phyloP scores from a whole-genome alignment of 176 grass and related monocot genomes.

The Oryza longistaminata region DNA sequence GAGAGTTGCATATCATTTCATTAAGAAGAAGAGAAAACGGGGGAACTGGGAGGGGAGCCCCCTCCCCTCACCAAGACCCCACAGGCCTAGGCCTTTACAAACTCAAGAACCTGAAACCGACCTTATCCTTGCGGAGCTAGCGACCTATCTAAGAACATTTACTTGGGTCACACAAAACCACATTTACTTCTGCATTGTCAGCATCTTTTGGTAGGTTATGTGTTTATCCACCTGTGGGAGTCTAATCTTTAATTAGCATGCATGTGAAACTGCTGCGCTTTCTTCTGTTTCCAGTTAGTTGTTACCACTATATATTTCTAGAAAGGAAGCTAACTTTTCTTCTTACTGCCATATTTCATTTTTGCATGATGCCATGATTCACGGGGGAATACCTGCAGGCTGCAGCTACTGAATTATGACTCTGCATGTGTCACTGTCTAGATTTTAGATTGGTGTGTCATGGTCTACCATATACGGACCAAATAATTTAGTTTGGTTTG shows the following conservation, averaged over 20 bases:
- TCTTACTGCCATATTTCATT: neutral
- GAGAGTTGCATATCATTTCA: no score
- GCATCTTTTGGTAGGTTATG: constrained; percentile 6
- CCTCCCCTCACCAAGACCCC: no score
- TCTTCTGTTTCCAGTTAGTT: neutral
- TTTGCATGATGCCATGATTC: neutral
- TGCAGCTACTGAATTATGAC: neutral
- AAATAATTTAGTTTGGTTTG: neutral
- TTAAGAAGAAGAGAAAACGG: no score
- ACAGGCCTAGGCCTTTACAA: no score
- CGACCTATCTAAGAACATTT: no score
- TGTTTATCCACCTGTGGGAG: constrained; percentile 8
- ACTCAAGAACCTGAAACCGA: no score
- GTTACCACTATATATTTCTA: neutral
- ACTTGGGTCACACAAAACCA: neutral
- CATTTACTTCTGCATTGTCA: constrained; percentile 5
- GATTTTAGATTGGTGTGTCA: neutral
- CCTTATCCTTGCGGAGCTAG: no score
- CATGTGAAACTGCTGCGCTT: neutral
- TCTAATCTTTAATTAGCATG: neutral
- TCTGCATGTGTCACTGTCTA: neutral
- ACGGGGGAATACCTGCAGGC: constrained; percentile 20
- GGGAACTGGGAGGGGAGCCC: no score
- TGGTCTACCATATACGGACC: neutral
- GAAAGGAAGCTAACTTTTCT: neutral